Base-by-base conservation (phyloP, 2,329 filamentous ascomycete species). In the Trichoderma hamatum region DNA sequence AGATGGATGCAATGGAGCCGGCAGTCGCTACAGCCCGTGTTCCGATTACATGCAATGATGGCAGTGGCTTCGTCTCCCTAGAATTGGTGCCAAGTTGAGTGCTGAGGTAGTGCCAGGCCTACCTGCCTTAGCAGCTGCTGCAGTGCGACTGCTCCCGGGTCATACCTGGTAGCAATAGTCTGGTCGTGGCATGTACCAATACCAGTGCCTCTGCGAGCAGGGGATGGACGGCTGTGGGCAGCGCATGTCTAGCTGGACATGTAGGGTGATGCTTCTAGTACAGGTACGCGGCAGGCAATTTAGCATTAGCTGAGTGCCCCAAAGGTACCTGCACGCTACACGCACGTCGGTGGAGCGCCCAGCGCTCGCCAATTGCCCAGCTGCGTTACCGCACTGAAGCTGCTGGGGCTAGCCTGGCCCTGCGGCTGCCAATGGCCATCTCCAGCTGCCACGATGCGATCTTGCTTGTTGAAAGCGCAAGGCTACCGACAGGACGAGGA, bases 401-500 rank as follows among this genome's bases (percentile, higher is more conserved):
- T 56, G 46, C 60, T 63, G 16, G 26, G 51, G 51, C 28, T 34
- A 16, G 11, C 6, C 30, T 39, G 62, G 30, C 21, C 39, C 54
- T n/a, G 52, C 52, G 16, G 52, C 32, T 58, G 55, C 64, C 64
- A 67, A 67, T 62, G 49, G 49, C 32, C 56, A 26, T 43, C 28
- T 19, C 58, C 36, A 58, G 36, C 39, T 51, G 32, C 59, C 24
- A 26, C 67, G 59, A 69, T 69, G 26, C 67, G 67, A 69, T 69
- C 67, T 69, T 32, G 60, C 28, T 28, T 52, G 34, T 39, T 39
- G 30, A 32, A 26, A 43, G 30, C 43, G 30, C 39, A 30, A 65
- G 54, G 55, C 67, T 69, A 39, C 60, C 67, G 60, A 65, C 67
- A 54, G 67, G 54, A 52, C 60, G 54, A 51, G 26, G 52, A 52